phyloP scores from a whole-genome alignment of 2,329 filamentous ascomycete species.

The Aspergillaceae sp. region DNA sequence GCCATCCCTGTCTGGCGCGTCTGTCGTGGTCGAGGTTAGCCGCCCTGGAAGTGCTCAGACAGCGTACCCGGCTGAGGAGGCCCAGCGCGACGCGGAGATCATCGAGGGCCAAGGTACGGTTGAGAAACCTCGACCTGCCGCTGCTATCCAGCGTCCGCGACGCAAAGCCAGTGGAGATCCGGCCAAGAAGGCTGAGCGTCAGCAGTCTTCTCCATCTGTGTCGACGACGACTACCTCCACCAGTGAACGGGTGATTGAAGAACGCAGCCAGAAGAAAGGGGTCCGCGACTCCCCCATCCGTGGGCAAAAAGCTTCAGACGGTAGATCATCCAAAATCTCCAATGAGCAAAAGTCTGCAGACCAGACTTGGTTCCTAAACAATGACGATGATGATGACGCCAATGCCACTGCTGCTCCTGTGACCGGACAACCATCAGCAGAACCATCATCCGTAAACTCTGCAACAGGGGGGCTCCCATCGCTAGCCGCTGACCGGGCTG shows the following conservation, averaged over 20 bases:
- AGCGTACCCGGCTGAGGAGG: slow-evolving; percentile 11
- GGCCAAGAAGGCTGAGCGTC: slow-evolving; percentile 11
- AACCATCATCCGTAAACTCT: background rate
- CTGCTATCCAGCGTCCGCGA: slow-evolving; percentile 21
- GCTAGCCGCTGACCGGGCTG: slow-evolving; percentile 26
- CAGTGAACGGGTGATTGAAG: slow-evolving; percentile 14
- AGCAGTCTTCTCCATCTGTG: slow-evolving; percentile 13
- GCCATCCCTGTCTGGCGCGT: slow-evolving; percentile 12
- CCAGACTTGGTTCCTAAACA: background rate
- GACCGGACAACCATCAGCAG: background rate
- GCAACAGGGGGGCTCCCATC: background rate
- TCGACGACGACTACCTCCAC: slow-evolving; percentile 4
- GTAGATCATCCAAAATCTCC: background rate
- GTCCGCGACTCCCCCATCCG: slow-evolving; percentile 9
- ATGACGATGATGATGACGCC: background rate
- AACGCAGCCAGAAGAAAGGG: slow-evolving; percentile 20
- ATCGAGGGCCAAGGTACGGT: slow-evolving; percentile 25
- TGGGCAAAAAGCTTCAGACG: slow-evolving; percentile 3
- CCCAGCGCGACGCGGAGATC: slow-evolving; percentile 10
- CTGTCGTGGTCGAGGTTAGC: slow-evolving; percentile 13
- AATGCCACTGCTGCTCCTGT: background rate
- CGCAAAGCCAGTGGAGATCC: slow-evolving; percentile 20
- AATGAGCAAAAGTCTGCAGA: background rate
- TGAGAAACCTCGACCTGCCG: slow-evolving; percentile 21
- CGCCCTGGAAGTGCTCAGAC: slow-evolving; percentile 13